Conservation (phyloP, 2,329 filamentous ascomycete species). For the Ambrosiella beaveri region DNA sequence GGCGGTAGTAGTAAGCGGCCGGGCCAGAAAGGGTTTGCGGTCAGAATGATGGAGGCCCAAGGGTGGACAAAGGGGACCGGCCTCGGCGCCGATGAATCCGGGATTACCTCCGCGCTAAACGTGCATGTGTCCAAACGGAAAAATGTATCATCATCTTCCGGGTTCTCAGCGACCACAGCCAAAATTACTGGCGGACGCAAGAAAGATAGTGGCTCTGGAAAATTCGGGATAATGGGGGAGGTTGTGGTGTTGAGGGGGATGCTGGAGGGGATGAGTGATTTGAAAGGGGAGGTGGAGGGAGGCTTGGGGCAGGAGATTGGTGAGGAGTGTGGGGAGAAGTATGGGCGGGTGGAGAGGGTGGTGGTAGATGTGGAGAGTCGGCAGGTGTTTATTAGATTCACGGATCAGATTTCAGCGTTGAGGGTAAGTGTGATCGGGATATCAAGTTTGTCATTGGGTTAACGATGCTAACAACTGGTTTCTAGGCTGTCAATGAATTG, state of each 20-base stretch:
- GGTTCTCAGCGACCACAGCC: constrained; percentile 51
- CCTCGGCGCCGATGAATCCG: constrained; percentile 63
- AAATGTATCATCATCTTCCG: constrained; percentile 60
- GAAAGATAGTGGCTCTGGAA: constrained; percentile 27
- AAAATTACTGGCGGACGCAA: constrained; percentile 66
- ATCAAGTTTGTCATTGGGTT: not conserved
- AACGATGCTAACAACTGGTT: constrained; percentile 3
- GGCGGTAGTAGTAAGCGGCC: constrained; percentile 43
- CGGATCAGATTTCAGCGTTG: constrained; percentile 65
- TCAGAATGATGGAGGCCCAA: constrained; percentile 81
- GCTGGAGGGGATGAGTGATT: constrained; percentile 63
- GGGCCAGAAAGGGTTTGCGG: constrained; percentile 69
- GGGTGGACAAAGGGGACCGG: constrained; percentile 83
- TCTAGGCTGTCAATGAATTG: constrained; percentile 71
- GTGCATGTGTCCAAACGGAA: constrained; percentile 77
- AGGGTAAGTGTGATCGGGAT: constrained; percentile 38
- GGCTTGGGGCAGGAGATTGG: constrained; percentile 85
- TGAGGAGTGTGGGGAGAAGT: constrained; percentile 79
- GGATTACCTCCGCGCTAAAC: constrained; percentile 69
- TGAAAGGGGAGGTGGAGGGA: constrained; percentile 59
- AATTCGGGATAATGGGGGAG: constrained; percentile 57
- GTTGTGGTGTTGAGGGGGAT: constrained; percentile 74
- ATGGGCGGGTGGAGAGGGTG: constrained; percentile 66
- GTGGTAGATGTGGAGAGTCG: constrained; percentile 48
- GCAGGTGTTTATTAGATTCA: constrained; percentile 87